phyloP scores from a whole-genome alignment of 2,329 filamentous ascomycete species.

The Helminthosporium solani region DNA sequence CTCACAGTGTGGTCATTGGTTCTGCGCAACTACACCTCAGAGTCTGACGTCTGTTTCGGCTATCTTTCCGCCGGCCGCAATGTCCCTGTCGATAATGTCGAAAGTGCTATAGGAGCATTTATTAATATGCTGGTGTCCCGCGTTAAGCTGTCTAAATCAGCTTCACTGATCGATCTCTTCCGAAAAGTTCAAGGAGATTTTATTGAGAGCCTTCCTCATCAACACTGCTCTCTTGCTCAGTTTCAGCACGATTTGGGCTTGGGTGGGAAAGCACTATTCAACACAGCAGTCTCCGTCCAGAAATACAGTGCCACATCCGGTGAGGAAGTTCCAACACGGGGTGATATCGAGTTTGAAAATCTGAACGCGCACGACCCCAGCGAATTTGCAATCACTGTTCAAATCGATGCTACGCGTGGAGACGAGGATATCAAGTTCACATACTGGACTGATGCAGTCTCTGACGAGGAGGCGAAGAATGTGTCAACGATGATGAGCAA shows the following conservation, averaged over 20 bases:
- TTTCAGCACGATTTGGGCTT: constrained; percentile 49
- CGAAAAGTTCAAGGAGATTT: constrained; percentile 34
- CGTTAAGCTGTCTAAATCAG: constrained; percentile 14
- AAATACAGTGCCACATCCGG: constrained; percentile 17
- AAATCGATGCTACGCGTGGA: constrained; percentile 32
- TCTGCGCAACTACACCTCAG: constrained; percentile 30
- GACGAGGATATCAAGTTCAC: constrained; percentile 33
- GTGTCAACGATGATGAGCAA: constrained; percentile 28
- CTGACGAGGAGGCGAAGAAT: constrained; percentile 29
- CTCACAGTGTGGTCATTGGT: constrained; percentile 36
- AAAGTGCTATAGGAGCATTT: constrained; percentile 50
- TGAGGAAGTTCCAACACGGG: constrained; percentile 3
- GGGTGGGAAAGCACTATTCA: constrained; percentile 45
- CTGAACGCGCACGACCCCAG: constrained; percentile 34
- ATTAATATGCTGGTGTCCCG: constrained; percentile 45
- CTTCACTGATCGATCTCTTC: constrained; percentile 22
- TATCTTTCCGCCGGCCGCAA: constrained; percentile 45
- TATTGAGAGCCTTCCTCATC: constrained; percentile 33
- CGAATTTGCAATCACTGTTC: constrained; percentile 37
- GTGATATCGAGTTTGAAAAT: constrained; percentile 29
- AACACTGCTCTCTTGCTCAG: constrained; percentile 44
- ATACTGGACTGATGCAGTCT: constrained; percentile 36
- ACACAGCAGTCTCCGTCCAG: constrained; percentile 47
- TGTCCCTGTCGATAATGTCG: constrained; percentile 47
- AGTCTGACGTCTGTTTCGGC: constrained; percentile 39